phyloP scores from a whole-genome alignment of 176 grass and related monocot genomes.

The Zoysia pacifica region DNA sequence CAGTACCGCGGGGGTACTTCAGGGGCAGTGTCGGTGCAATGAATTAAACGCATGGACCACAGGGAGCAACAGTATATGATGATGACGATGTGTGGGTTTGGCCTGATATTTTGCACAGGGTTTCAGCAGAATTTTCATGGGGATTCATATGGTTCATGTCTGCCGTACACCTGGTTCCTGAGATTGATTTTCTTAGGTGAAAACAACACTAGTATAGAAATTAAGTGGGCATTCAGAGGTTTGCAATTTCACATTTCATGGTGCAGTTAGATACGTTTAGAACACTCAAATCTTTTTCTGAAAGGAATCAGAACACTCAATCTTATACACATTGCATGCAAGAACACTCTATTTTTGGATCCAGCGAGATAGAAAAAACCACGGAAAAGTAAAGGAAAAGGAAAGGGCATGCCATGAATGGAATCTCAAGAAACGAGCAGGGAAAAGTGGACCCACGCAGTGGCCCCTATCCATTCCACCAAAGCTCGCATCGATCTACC shows the following conservation, averaged over 20 bases:
- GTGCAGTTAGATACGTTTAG: background rate
- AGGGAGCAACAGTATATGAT: background rate
- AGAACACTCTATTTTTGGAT: background rate
- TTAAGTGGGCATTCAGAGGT: background rate
- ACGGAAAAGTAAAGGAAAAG: background rate
- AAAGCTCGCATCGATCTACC: background rate
- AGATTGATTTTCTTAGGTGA: background rate
- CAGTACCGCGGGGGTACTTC: background rate
- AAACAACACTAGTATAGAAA: background rate
- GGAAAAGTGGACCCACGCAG: background rate
- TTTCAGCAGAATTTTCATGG: background rate
- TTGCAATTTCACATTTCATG: background rate
- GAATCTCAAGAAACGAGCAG: conserved; percentile 5
- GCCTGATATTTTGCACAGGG: conserved; percentile 3
- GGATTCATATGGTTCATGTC: background rate
- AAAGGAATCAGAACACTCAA: background rate
- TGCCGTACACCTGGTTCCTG: background rate
- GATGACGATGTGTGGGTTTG: background rate
- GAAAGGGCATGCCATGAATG: background rate
- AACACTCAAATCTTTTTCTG: background rate
- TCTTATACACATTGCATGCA: background rate
- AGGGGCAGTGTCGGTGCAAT: conserved; percentile 40
- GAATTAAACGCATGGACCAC: conserved; percentile 45
- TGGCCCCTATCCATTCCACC: background rate
- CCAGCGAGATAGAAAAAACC: background rate